Evolutionary conservation across 2,329 filamentous ascomycete species (phyloP).

Genomic region (Alternaria sp.): DNA sequence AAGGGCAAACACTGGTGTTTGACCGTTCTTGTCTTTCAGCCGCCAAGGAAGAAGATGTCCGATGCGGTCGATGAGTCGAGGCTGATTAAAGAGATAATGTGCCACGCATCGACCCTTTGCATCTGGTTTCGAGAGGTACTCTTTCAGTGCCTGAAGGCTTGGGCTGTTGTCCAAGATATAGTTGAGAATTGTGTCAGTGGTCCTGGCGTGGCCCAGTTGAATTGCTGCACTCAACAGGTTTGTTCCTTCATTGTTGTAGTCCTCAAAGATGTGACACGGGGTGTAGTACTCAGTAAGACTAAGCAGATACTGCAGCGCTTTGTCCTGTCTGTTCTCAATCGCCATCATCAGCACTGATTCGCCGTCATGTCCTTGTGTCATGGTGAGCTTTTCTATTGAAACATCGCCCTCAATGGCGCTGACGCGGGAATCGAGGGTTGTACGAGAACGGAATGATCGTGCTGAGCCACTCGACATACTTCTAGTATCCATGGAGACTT

Average conservation of each 20-base stretch:
- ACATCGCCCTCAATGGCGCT: conserved; percentile 85
- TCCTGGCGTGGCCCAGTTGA: conserved; percentile 77
- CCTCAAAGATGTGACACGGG: conserved; percentile 73
- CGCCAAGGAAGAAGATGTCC: conserved; percentile 85
- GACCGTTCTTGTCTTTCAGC: conserved; percentile 92
- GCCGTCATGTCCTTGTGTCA: conserved; percentile 73
- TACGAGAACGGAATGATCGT: conserved; percentile 80
- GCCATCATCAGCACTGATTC: conserved; percentile 77
- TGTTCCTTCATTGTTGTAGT: conserved; percentile 88
- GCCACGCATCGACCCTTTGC: conserved; percentile 85
- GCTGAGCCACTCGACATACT: conserved; percentile 89
- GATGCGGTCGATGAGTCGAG: conserved; percentile 77
- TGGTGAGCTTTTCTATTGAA: conserved; percentile 78
- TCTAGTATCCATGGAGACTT: conserved; percentile 86
- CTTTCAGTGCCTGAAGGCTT: conserved; percentile 64
- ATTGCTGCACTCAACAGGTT: conserved; percentile 90
- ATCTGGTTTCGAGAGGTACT: conserved; percentile 80
- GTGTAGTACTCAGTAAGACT: conserved; percentile 80
- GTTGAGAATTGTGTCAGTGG: conserved; percentile 78
- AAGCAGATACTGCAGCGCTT: conserved; percentile 80
- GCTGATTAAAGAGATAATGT: conserved; percentile 96
- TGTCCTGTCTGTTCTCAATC: conserved; percentile 68
- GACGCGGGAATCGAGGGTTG: conserved; percentile 69
- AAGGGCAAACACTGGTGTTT: conserved; percentile 95
- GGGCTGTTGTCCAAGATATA: conserved; percentile 68